Evolutionary conservation across 306 rosid species (phyloP).

Genomic region (Sophora flavescens): DNA sequence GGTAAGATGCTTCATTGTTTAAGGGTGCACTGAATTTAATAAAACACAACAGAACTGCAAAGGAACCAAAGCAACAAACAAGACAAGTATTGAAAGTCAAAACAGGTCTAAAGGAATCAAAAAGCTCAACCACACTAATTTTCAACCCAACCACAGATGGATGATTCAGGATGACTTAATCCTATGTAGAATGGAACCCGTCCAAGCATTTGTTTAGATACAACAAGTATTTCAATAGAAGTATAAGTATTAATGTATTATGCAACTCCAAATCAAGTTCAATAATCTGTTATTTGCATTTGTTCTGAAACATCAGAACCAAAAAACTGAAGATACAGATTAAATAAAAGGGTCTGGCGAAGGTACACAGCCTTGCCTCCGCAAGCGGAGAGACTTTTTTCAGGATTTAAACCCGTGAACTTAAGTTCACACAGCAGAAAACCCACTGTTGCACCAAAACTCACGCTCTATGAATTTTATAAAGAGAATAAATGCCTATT

Average conservation of each 20-base stretch:
- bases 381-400: too few species aligned
- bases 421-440: too few species aligned
- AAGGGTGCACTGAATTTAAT: not conserved
- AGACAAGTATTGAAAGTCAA: not conserved
- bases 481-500: too few species aligned
- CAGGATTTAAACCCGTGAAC: too few species aligned
- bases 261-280: not conserved
- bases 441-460: too few species aligned
- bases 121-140: slow-evolving; percentile 12
- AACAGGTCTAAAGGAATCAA: not conserved
- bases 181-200: not conserved
- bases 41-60: slow-evolving; percentile 19
- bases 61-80: not conserved
- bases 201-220: not conserved
- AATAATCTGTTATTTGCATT: slow-evolving; percentile 15
- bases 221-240: slow-evolving; percentile 9
- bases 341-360: too few species aligned
- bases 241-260: not conserved
- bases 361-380: too few species aligned
- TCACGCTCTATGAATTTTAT: too few species aligned
- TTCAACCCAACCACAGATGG: not conserved
- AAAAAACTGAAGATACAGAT: not conserved
- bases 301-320: slow-evolving; percentile 18
- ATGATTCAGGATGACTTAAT: not conserved
- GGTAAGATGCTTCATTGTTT: slow-evolving; percentile 13